A percentile compares a stretch with the other conserved stretches of the same genome.
Evolutionary conservation across 164 flowering plant genomes (phyloP).

Genomic region (Warburgia ugandensis): DNA sequence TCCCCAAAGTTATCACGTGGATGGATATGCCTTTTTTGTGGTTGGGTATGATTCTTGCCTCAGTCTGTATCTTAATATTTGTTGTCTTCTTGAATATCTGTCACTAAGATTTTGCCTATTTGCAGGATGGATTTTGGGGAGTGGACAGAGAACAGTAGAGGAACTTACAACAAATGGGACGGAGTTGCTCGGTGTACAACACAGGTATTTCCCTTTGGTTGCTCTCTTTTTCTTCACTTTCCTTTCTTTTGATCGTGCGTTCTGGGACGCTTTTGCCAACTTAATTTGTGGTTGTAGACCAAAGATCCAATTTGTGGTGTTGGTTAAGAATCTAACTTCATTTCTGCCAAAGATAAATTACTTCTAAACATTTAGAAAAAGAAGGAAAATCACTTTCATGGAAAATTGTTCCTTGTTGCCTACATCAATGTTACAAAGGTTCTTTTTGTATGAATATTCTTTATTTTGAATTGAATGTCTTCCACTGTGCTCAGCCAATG

Average conservation of each 20-base stretch:
- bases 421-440: no score
- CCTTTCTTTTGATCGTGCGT: neutral
- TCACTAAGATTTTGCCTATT: neutral
- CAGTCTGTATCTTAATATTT: neutral
- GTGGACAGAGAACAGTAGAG: conserved; percentile 64
- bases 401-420: no score
- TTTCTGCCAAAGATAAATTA: no score
- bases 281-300: no score
- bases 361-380: no score
- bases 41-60: conserved; percentile 75
- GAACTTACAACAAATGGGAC: conserved; percentile 80
- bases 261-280: no score
- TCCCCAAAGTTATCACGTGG: conserved; percentile 80
- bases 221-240: neutral
- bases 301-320: no score
- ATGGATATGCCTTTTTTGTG: conserved; percentile 89
- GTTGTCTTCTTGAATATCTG: neutral
- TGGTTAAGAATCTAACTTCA: no score
- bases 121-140: conserved; percentile 80
- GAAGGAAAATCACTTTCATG: no score
- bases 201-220: conserved; percentile 49
- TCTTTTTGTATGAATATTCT: no score
- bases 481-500: no score
- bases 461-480: no score
- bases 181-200: conserved; percentile 65